Conservation (phyloP, 2,329 filamentous ascomycete genomes). For the Beauveria rudraprayagi region DNA sequence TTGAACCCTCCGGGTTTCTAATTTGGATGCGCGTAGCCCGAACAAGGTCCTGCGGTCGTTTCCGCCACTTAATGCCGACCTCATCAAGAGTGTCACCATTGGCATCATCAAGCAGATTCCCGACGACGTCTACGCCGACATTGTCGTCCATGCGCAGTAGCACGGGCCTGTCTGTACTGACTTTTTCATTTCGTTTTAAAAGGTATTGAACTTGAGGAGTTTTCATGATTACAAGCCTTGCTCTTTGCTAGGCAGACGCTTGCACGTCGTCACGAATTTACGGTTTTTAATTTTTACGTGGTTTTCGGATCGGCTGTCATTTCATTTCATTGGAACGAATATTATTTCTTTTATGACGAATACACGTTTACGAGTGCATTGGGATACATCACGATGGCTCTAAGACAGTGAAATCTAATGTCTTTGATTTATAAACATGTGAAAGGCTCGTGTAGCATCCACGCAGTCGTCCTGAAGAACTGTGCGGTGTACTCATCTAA, state of each 20-base stretch:
- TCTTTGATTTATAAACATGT: not conserved
- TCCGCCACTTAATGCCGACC: slow-evolving; percentile 72
- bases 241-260: not conserved
- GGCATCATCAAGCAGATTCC: slow-evolving; percentile 85
- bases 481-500: not conserved
- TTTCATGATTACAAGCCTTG: not conserved
- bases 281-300: not conserved
- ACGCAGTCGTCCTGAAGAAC: not conserved
- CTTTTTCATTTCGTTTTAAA: not conserved
- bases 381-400: not conserved
- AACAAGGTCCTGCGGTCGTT: slow-evolving; percentile 88
- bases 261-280: slow-evolving; percentile 1
- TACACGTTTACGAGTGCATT: not conserved
- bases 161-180: too few species aligned
- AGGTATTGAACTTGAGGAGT: slow-evolving; percentile 2
- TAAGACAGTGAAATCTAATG: not conserved
- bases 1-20: not conserved
- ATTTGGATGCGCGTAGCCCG: slow-evolving; percentile 48
- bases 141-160: slow-evolving; percentile 76
- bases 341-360: not conserved
- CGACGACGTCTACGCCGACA: slow-evolving; percentile 80
- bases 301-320: not conserved
- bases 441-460: not conserved
- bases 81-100: slow-evolving; percentile 77
- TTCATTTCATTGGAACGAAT: not conserved